Evolutionary conservation across 2,329 filamentous ascomycete genomes (phyloP), one percentile per base, ranked within the genome.

Genomic region (Ophiostoma tasmaniense): DNA sequence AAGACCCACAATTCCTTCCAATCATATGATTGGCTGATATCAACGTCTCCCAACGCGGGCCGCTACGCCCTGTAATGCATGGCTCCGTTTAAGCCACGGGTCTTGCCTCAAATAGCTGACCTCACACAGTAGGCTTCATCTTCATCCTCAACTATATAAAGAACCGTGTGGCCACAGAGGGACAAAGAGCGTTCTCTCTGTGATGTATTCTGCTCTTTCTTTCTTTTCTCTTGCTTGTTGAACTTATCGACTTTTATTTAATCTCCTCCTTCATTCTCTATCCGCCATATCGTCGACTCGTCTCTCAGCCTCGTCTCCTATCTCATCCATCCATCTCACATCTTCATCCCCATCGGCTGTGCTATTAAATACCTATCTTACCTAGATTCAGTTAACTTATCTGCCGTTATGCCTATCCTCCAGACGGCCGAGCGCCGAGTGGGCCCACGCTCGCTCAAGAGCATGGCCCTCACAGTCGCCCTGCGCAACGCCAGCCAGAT

Each of bases 401-500:
- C 59, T 28, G 35, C 55, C 55, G 3, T 1, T 28, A 30, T 64
- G 61, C 22, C 64, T 22, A 14, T 25, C n/a, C 39, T 65, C 1
- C 64, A 37, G 8, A 22, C 39, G 22, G 13, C 64, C n/a, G 64
- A 65, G 64, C 35, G 64, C n/a, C 37, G 37, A 64, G 39, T 67
- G 13, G 74, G 75, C 1, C 73, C 76, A 45, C 72, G 73, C 71
- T 83, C 84, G 39, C 80, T 89, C 1, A 75, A 82, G 64, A 81
- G 83, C 8, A 78, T 86, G 71, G 83, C 84, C 73, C 81, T 81
- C 4, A 76, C 78, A 50, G 80, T 81, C 37, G 85, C 83, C 74
- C 76, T 87, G 65, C 83, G 82, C 72, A 84, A 88, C 73, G 79
- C 87, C 71, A 78, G 79, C 67, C 76, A 81, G 69, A 83, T 97